Conservation (phyloP, 805 yeast species). For the Candida namnaoensis region DNA sequence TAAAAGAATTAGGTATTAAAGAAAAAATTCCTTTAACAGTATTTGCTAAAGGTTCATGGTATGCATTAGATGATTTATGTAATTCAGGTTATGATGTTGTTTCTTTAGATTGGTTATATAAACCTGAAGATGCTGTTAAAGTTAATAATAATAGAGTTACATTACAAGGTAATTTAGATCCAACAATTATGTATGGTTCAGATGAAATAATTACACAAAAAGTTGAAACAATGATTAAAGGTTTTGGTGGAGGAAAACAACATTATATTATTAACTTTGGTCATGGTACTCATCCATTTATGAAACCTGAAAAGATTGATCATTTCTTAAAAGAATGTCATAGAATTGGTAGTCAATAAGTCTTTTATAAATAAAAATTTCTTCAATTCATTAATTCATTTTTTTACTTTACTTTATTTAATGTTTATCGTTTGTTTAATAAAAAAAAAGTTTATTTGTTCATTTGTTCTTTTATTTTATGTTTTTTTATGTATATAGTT, state of each 20-base stretch:
- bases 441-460: too few relatives aligned
- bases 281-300: slow-evolving; percentile 97
- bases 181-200: slow-evolving; percentile 90
- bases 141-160: slow-evolving; percentile 69
- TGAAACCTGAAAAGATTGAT: slow-evolving; percentile 85
- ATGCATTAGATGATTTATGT: slow-evolving; percentile 81
- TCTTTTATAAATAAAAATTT: too few relatives aligned
- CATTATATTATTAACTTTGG: slow-evolving; percentile 93
- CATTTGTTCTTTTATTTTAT: too few relatives aligned
- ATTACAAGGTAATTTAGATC: slow-evolving; percentile 93
- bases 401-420: too few relatives aligned
- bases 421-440: too few relatives aligned
- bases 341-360: slow-evolving; percentile 42
- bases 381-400: too few relatives aligned
- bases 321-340: slow-evolving; percentile 86
- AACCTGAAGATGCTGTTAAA: slow-evolving; percentile 77
- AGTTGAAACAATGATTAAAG: slow-evolving; percentile 80
- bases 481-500: too few relatives aligned
- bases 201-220: slow-evolving; percentile 71
- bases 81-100: slow-evolving; percentile 76
- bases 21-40: slow-evolving; percentile 81
- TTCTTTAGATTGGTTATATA: slow-evolving; percentile 90
- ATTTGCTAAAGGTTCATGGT: slow-evolving; percentile 97
- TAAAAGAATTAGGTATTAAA: slow-evolving; percentile 59
- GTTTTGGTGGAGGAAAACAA: slow-evolving; percentile 91